A percentile compares a stretch with the other conserved stretches of the same genome.
These are phyloP conservation scores for Ophiostoma tasmaniense DNA, from an alignment of 2,329 filamentous ascomycete genomes.

Conservation along the genomic window DNA sequence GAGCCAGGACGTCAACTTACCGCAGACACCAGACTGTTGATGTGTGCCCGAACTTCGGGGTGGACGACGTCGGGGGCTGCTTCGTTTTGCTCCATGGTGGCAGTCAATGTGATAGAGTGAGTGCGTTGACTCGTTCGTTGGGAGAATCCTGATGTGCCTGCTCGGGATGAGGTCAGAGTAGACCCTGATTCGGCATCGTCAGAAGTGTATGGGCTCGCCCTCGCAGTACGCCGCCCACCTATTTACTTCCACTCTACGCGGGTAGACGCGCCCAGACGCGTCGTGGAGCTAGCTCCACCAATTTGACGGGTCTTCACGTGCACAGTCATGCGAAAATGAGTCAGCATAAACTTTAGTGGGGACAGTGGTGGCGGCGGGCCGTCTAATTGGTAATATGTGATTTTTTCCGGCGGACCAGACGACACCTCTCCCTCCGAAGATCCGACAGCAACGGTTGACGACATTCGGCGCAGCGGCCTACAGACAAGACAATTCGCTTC, in stretches of 20 bases:
- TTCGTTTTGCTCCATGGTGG: conserved; percentile 47
- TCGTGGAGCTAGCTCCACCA: neutral
- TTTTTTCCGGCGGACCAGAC: conserved; percentile 15
- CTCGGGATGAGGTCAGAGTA: conserved; percentile 7
- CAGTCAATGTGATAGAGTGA: neutral
- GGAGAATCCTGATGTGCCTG: neutral
- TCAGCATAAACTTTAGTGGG: conserved; percentile 14
- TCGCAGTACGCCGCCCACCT: conserved; percentile 1
- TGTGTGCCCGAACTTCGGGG: conserved; percentile 84
- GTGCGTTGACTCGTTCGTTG: neutral
- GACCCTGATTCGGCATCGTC: neutral
- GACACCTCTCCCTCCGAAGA: conserved; percentile 3
- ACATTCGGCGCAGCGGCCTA: conserved; percentile 4
- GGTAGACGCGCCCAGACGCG: conserved; percentile 17
- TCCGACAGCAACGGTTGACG: conserved; percentile 11
- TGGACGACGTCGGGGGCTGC: conserved; percentile 59
- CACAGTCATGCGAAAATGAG: neutral
- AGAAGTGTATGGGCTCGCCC: neutral
- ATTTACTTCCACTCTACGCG: conserved; percentile 7
- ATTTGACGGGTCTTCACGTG: conserved; percentile 7
- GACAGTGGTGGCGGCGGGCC: conserved; percentile 8
- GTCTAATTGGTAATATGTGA: conserved; percentile 12
- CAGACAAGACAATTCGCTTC: conserved; percentile 5
- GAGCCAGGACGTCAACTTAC: conserved; percentile 44
- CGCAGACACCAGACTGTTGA: conserved; percentile 88